These are phyloP conservation scores for Xerophyta viscosa DNA, from an alignment of 106 monocot species.

Conservation along the genomic window DNA sequence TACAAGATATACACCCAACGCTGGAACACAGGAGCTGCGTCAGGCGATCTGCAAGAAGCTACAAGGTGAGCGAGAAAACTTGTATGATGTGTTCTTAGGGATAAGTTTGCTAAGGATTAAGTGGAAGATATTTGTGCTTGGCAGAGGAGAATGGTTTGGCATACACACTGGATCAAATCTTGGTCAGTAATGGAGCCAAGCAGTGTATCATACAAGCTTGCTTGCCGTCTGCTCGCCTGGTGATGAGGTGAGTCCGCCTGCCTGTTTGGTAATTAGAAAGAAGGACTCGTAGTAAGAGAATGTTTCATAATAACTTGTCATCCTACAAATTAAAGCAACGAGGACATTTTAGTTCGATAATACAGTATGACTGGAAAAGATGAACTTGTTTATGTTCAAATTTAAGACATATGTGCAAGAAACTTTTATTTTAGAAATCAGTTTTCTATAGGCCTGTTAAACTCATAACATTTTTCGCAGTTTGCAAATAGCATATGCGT, in stretches of 20 bases:
- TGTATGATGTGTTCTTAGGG: background rate
- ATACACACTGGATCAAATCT: slow-evolving; percentile 74
- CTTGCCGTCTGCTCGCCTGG: slow-evolving; percentile 92
- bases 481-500: too few species aligned
- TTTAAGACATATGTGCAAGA: too few species aligned
- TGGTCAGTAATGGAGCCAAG: slow-evolving; percentile 96
- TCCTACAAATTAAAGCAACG: background rate
- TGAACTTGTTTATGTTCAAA: too few species aligned
- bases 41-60: slow-evolving; percentile 86
- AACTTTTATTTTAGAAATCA: too few species aligned
- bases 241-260: slow-evolving; percentile 55
- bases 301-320: background rate
- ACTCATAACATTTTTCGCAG: too few species aligned
- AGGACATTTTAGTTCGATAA: too few species aligned
- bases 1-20: slow-evolving; percentile 90
- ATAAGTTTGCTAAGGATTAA: background rate
- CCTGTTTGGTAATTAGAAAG: background rate
- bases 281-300: background rate
- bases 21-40: slow-evolving; percentile 77
- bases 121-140: background rate
- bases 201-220: slow-evolving; percentile 67
- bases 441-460: too few species aligned
- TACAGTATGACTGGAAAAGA: too few species aligned
- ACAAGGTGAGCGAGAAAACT: slow-evolving; percentile 24
- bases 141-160: slow-evolving; percentile 89